These are phyloP conservation scores for Polygonum maritimum DNA, from an alignment of 148 eudicot genomes.

Conservation along the genomic window DNA sequence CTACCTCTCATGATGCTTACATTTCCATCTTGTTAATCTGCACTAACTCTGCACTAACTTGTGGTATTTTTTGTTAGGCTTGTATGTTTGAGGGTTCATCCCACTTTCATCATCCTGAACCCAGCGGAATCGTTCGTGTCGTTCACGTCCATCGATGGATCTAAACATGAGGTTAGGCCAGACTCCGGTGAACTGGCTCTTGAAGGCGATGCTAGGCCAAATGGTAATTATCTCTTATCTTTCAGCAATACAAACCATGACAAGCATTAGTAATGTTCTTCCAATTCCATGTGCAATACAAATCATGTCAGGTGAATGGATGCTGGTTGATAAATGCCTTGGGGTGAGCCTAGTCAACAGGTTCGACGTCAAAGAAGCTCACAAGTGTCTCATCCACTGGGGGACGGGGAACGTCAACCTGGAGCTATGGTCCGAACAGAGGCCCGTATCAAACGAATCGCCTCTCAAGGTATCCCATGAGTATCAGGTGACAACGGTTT, in stretches of 20 bases:
- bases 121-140: constrained; percentile 59
- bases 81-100: constrained; percentile 95
- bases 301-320: constrained; percentile 80
- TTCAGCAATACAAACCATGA: too few relatives aligned
- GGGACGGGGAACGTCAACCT: constrained; percentile 78
- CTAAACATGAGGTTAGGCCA: constrained; percentile 67
- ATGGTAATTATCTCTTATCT: constrained; percentile 35
- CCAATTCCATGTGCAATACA: background rate
- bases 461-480: constrained; percentile 65
- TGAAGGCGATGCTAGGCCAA: constrained; percentile 75
- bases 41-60: background rate
- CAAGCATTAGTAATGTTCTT: too few relatives aligned
- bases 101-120: constrained; percentile 51
- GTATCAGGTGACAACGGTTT: constrained; percentile 45
- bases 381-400: constrained; percentile 82
- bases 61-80: constrained; percentile 43
- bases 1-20: background rate
- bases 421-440: constrained; percentile 92
- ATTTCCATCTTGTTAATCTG: too few relatives aligned
- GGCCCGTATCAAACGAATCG: constrained; percentile 82
- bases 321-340: constrained; percentile 71
- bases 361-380: constrained; percentile 45
- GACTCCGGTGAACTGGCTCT: constrained; percentile 52
- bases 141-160: constrained; percentile 67
- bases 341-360: constrained; percentile 71